Evolutionary conservation across 352 stramenopile genomes (phyloP).

Genomic region (Thraustotheca clavata): DNA sequence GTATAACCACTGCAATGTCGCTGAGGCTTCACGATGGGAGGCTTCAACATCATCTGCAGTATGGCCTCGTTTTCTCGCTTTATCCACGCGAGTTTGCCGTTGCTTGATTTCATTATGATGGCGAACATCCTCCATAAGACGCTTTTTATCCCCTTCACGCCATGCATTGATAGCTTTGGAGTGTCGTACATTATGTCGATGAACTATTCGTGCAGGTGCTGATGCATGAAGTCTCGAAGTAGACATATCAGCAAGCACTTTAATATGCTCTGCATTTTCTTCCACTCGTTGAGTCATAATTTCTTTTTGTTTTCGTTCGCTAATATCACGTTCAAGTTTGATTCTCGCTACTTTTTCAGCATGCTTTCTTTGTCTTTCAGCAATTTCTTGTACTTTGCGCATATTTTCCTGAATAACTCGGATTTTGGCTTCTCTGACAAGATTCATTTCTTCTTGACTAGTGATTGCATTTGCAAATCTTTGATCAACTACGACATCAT

Average conservation of each 20-base stretch:
- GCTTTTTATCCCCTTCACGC: slow-evolving; percentile 10
- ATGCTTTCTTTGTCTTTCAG: neutral
- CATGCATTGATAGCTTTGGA: neutral
- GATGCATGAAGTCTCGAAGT: neutral
- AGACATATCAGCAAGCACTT: neutral
- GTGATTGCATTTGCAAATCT: neutral
- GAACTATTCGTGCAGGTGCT: neutral
- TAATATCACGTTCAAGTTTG: neutral
- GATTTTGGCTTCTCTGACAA: neutral
- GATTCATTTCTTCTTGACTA: neutral
- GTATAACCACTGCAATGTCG: neutral
- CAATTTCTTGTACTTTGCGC: slow-evolving; percentile 16
- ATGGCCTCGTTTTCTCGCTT: neutral
- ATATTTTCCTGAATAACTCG: slow-evolving; percentile 16
- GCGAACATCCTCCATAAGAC: neutral
- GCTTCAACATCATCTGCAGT: neutral
- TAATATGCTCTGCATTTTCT: neutral
- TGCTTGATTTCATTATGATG: neutral
- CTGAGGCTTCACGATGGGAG: neutral
- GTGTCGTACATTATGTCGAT: slow-evolving; percentile 11
- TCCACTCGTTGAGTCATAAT: neutral
- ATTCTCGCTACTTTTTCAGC: neutral
- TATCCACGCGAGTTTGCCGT: neutral
- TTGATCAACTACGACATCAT: neutral
- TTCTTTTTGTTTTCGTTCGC: neutral